Base-by-base conservation (phyloP, 2,329 filamentous ascomycete genomes). In the Colletotrichum coccodes region DNA sequence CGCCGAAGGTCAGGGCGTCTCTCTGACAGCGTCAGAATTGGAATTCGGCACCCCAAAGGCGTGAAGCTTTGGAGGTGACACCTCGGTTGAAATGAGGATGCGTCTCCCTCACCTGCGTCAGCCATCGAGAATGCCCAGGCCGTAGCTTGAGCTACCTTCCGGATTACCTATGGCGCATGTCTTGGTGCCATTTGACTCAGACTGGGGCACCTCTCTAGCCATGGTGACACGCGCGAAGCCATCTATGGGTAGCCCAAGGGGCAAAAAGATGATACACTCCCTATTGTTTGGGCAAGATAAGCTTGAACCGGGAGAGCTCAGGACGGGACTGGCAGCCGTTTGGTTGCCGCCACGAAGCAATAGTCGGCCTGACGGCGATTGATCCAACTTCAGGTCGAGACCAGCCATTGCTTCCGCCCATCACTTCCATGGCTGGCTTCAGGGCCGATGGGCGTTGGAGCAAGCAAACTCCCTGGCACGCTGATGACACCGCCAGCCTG, bases 21-120 rank as follows among this genome's bases (percentile, higher is more conserved):
- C 61, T 53, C 26, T 54, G 32, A 58, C 53, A 34, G 52, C 53
- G 38, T 46, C 34, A 68, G 38, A 52, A 30, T 53, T 46, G 30
- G 44, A 32, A 64, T 52, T 57, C 61, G 56, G 61, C 56, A 42
- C 46, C 49, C 38, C n/a, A n/a, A 46, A 65, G 56, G 54, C 57
- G 34, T 42, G 65, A 54, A 50, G 49, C 60, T 46, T 47, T 44
- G 26, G 60, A 50, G 38, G 34, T 49, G 50, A 67, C 64, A 49
- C 54, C 28, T 16, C 56, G 16, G 47, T 50, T 38, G 6, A 30
- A 50, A 30, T 52, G 18, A 32, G 18, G 21, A 32, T 38, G 60
- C 56, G 38, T 28, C 23, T 30, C n/a, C 23, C 30, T 44, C 11
- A 5, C 12, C 23, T 34, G 16, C 21, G 18, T 34, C 42, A 30